phyloP scores from a whole-genome alignment of 441 rosid species.

The Breynia disticha region DNA sequence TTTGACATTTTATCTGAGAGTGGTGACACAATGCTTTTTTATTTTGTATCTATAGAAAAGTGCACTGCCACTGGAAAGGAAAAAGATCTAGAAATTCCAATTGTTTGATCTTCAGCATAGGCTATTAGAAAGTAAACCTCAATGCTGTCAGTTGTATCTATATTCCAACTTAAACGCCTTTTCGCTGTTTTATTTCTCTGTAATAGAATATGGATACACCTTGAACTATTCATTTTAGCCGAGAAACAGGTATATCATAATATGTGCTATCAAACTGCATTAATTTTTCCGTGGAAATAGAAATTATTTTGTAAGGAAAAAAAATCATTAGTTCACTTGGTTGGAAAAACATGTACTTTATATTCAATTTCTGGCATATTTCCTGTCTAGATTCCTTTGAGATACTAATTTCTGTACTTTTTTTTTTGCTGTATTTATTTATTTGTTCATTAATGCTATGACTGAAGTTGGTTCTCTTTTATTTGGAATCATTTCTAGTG shows the following conservation, averaged over 20 bases:
- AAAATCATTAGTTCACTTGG: background rate
- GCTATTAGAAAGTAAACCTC: no score
- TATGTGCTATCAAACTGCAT: no score
- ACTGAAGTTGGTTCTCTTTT: background rate
- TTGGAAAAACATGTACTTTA: background rate
- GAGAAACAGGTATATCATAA: no score
- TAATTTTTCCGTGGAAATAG: no score
- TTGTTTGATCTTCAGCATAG: no score
- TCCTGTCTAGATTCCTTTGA: background rate
- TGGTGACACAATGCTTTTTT: background rate
- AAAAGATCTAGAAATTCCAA: no score
- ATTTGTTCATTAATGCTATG: background rate
- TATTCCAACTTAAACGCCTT: background rate
- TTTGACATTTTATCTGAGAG: background rate
- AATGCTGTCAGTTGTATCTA: no score
- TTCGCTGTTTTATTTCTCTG: no score
- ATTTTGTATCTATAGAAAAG: no score
- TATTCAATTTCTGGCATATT: background rate
- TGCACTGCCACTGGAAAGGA: no score
- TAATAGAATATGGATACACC: no score
- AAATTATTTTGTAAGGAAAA: background rate
- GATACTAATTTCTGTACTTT: background rate
- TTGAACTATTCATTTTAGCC: no score
- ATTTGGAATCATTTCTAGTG: constrained; percentile 33
- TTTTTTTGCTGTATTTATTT: background rate